A percentile compares a stretch with the other conserved stretches of the same genome.
These are phyloP conservation scores for Dioszegia crocea DNA, from an alignment of 768 basidiomycete species.

Conservation along the genomic window DNA sequence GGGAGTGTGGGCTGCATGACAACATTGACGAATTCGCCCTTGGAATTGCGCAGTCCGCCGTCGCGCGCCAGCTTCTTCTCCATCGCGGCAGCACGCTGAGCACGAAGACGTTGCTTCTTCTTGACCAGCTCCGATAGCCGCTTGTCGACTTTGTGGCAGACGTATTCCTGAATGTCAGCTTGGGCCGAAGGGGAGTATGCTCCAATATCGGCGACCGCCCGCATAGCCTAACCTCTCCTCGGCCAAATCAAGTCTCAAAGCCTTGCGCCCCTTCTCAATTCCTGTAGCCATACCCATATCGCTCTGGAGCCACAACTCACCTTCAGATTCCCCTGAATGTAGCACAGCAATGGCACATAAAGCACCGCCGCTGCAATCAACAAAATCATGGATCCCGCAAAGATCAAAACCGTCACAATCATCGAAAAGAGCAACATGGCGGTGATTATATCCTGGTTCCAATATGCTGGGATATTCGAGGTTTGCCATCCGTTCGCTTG, in stretches of 20 bases:
- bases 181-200: no score
- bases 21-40: slow-evolving; percentile 72
- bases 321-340: slow-evolving; percentile 97
- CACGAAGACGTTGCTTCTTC: slow-evolving; percentile 78
- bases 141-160: slow-evolving; percentile 99
- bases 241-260: no score
- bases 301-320: no score
- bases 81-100: slow-evolving; percentile 70
- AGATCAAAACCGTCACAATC: slow-evolving; percentile 83
- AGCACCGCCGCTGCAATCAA: slow-evolving; percentile 77
- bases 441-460: slow-evolving; percentile 63
- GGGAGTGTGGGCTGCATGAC: slow-evolving; percentile 93
- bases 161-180: slow-evolving; percentile 71
- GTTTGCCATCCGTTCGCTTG: slow-evolving; percentile 72
- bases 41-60: slow-evolving; percentile 81
- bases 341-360: slow-evolving; percentile 89
- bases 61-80: slow-evolving; percentile 89
- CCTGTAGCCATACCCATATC: no score
- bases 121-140: slow-evolving; percentile 92
- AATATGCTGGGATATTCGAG: slow-evolving; percentile 54
- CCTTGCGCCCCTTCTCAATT: no score
- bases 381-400: slow-evolving; percentile 73
- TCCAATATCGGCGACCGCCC: no score
- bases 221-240: no score
- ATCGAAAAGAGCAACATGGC: slow-evolving; percentile 82